Evolutionary conservation across 306 rosid species (phyloP), one percentile per base, ranked within the genome.

Genomic region (Glycine soja): DNA sequence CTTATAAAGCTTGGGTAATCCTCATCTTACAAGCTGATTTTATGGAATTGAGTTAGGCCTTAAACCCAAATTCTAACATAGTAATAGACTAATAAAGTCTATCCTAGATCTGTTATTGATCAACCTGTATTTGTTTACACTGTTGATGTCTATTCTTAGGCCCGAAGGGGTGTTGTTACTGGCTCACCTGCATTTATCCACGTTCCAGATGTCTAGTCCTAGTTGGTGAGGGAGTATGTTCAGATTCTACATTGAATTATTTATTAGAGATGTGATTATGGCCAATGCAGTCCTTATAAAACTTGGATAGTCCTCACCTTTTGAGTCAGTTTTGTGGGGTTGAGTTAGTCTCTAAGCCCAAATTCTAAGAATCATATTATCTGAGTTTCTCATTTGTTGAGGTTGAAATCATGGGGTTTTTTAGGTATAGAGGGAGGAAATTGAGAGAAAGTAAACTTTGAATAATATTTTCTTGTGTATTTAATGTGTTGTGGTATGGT

Each of bases 351-450:
- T 3, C 14, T 19, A 58, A 18, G 38, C 6, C 34, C 14, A 62
- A 32, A 62, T 32, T 30, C 9, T 11, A 4, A 30, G 15, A 30
- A 32, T 30, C 8, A 7, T 10, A 45, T 11, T 30, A 57, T 69
- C 40, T 69, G 56, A 38, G 78, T 58, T 52, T 68, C 38, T 43
- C 42, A 43, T 24, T 18, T 59, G 13, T n/a, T 66, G 16, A 63
- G 34, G 7, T 40, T 15, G 50, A 15, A 66, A 42, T 67, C 24
- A 43, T 42, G 52, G 30, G 7, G 30, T 6, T 7, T 66, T 38
- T 66, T 14, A 40, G 50, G 48, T n/a, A 13, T 65, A 8, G 18
- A 63, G 19, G 13, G 11, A 66, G 30, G 50, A 65, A 8, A 3
- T 15, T 67, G 34, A 42, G 32, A 67, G 52, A 67, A 15, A 42